These are phyloP conservation scores for Coleophoma crateriformis DNA, from an alignment of 2,329 filamentous ascomycete genomes.

Conservation along the genomic window DNA sequence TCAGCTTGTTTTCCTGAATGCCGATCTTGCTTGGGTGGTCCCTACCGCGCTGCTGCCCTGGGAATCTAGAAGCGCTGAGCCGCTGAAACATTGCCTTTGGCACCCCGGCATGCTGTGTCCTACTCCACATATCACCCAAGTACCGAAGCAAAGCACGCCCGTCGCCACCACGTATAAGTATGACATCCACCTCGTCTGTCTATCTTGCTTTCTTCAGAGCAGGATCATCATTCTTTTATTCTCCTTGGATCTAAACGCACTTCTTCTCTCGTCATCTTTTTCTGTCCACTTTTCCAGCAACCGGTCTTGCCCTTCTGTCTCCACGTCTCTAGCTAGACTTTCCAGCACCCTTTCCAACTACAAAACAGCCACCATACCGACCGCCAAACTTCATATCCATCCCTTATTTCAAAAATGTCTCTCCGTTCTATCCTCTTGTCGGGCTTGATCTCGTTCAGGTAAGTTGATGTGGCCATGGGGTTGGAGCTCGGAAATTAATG, in stretches of 20 bases:
- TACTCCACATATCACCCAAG: too few species aligned
- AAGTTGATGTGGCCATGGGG: background rate
- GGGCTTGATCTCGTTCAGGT: background rate
- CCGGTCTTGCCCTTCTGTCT: too few species aligned
- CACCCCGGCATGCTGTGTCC: too few species aligned
- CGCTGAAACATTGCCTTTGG: background rate
- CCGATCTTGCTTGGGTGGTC: background rate
- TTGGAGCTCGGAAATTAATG: background rate
- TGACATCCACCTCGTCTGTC: too few species aligned
- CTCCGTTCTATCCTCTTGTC: background rate
- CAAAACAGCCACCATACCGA: too few species aligned
- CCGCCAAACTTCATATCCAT: background rate
- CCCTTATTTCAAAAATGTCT: conserved; percentile 1
- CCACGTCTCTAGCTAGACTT: too few species aligned
- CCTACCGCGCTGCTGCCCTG: too few species aligned
- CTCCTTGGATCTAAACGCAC: background rate
- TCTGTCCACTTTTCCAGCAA: too few species aligned
- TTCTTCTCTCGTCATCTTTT: background rate
- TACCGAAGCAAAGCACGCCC: too few species aligned
- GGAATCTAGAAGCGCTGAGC: background rate
- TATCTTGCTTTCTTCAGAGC: background rate
- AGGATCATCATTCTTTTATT: background rate
- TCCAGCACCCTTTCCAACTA: too few species aligned
- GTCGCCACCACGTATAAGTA: too few species aligned
- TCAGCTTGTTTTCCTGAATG: background rate